These are phyloP conservation scores for Stephanodiscus minutulus DNA, from an alignment of 108 stramenopile genomes.

Conservation along the genomic window DNA sequence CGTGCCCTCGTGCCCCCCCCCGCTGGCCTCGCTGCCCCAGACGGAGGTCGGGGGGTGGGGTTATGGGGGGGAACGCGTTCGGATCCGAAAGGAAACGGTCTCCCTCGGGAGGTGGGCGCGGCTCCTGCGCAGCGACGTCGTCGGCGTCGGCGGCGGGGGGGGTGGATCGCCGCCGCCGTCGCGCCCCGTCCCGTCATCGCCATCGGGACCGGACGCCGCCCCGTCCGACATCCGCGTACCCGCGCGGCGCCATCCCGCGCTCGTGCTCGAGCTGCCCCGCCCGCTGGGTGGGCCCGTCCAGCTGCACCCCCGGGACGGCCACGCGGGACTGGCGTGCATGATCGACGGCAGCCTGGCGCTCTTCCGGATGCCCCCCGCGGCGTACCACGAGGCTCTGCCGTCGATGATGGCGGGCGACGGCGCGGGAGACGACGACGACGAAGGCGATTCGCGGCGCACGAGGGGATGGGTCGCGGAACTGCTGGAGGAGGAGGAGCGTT, in stretches of 20 bases:
- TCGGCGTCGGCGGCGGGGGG: background rate
- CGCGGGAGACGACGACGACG: background rate
- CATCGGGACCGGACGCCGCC: background rate
- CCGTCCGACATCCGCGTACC: background rate
- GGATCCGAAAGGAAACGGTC: constrained; percentile 17
- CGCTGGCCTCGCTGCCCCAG: background rate
- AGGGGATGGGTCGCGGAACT: constrained; percentile 4
- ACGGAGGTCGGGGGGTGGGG: too few relatives aligned
- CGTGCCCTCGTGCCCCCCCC: background rate
- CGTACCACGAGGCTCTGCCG: constrained; percentile 45
- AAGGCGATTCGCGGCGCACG: background rate
- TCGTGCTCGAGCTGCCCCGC: constrained; percentile 55
- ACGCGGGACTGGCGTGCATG: constrained; percentile 64
- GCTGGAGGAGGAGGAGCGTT: constrained; percentile 8
- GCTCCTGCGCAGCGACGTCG: constrained; percentile 14
- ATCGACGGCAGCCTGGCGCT: constrained; percentile 64
- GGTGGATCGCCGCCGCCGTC: background rate
- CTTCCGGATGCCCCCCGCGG: constrained; percentile 53
- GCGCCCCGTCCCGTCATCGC: background rate
- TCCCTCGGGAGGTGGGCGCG: constrained; percentile 25
- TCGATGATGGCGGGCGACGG: background rate
- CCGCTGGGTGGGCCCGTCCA: constrained; percentile 62
- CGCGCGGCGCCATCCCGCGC: constrained; percentile 32
- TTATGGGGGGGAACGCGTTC: background rate
- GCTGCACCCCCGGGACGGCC: constrained; percentile 59